Base-by-base conservation (phyloP, 2,329 filamentous ascomycete genomes). In the Capronia epimyces region DNA sequence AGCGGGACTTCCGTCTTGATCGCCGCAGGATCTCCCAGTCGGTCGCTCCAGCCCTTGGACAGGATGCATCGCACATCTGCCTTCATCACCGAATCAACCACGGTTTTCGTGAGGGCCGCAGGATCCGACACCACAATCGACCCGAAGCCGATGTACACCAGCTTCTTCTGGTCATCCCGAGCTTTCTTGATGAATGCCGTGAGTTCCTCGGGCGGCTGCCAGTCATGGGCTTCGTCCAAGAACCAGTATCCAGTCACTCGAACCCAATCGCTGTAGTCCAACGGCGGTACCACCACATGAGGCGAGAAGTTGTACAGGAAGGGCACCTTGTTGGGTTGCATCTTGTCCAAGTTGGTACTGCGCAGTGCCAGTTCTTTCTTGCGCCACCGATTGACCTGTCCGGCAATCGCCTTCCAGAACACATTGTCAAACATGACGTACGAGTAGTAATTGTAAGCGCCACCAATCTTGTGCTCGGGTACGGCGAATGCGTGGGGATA, bases 161-260 rank as follows among this genome's bases (percentile, higher is more conserved):
- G 72, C 73, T 93, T 95, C 73, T 95, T 95, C 13, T 77, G 76
- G 63, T 98, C 91, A 3, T 73, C 73, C 2, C 87, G 80, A 2
- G 93, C 91, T 62, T 84, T 82, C n/a, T 79, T 70, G 64, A 98
- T 97, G 63, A 98, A 98, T 2, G 80, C 79, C 2, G 76, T 72
- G 4, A 98, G 78, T 43, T 91, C 89, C 22, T 76, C 67, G 0
- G 90, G 86, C 1, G 93, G 89, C 40, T 78, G 76, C 76, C 84
- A 97, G 41, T 56, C 51, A 7, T 49, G 29, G 51, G 75, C 69
- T 67, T 96, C 91, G 60, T 95, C 86, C 43, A 98, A 72, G 69
- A 98, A 97, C 93, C 93, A 98, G 71, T 98, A 97, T 0, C 93
- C 93, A 0, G 93, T 97, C 6, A 97, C 88, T 37, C 89, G 82